These are phyloP conservation scores for Bolboschoenus planiculmis DNA, from an alignment of 176 grass and related monocot species.

Conservation along the genomic window DNA sequence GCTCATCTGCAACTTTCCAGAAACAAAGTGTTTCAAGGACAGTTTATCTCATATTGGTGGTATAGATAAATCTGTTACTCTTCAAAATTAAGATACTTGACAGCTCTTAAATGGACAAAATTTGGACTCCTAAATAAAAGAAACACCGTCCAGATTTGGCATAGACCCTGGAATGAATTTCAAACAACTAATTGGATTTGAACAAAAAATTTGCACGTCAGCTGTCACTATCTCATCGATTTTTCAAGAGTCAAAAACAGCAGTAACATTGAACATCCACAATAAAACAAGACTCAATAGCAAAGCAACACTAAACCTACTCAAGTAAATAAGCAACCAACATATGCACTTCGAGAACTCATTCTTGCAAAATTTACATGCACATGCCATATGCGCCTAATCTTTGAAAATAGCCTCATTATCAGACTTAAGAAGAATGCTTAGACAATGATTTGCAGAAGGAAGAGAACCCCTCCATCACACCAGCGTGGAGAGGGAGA, in stretches of 20 bases:
- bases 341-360: not conserved
- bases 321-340: not conserved
- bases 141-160: not conserved
- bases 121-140: not conserved
- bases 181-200: not conserved
- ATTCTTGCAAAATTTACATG: conserved; percentile 26
- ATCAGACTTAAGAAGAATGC: conserved; percentile 17
- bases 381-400: not conserved
- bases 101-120: not conserved
- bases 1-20: not conserved
- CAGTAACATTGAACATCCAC: conserved; percentile 11
- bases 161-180: not conserved
- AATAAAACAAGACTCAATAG: not conserved
- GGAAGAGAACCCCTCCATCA: conserved; percentile 54
- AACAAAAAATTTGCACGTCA: conserved; percentile 5
- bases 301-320: conserved; percentile 15
- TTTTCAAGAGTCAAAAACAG: not conserved
- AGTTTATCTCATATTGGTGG: not conserved
- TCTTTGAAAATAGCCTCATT: not conserved
- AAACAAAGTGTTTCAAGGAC: not conserved
- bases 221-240: not conserved
- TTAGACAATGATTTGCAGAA: conserved; percentile 63
- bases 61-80: not conserved
- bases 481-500: conserved; percentile 32
- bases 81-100: not conserved